These are phyloP conservation scores for Spinacia oleracea DNA, from an alignment of 179 eudicot genomes.

Conservation along the genomic window DNA sequence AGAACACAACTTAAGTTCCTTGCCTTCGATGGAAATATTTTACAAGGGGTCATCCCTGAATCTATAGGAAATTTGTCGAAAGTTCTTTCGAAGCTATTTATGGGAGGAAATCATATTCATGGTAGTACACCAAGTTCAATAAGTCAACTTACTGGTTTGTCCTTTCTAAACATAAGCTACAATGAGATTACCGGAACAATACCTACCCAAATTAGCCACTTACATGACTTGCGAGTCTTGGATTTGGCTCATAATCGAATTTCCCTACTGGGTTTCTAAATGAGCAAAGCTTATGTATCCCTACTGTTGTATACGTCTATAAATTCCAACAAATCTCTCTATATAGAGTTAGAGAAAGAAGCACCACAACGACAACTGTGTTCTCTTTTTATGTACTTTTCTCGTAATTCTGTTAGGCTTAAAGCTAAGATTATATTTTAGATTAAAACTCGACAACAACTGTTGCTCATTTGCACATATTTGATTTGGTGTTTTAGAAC, in stretches of 20 bases:
- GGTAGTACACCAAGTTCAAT: conserved; percentile 37
- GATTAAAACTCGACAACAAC: too few relatives aligned
- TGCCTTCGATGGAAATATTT: conserved; percentile 46
- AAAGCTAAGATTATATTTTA: too few relatives aligned
- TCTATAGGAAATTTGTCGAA: conserved; percentile 57
- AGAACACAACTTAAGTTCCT: conserved; percentile 46
- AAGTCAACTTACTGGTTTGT: conserved; percentile 23
- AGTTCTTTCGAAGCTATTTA: conserved; percentile 38
- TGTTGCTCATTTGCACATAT: too few relatives aligned
- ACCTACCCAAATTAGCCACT: conserved; percentile 22
- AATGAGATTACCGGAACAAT: conserved; percentile 27
- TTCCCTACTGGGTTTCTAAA: too few relatives aligned
- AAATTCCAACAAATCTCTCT: too few relatives aligned
- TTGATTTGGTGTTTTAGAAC: too few relatives aligned
- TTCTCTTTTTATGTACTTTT: too few relatives aligned
- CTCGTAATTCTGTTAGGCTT: too few relatives aligned
- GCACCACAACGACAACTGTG: too few relatives aligned
- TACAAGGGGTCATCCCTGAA: conserved; percentile 54
- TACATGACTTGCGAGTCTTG: conserved; percentile 24
- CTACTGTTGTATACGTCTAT: too few relatives aligned
- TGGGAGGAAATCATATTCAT: conserved; percentile 46
- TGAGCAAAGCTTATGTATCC: too few relatives aligned
- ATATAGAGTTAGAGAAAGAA: too few relatives aligned
- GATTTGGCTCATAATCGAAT: conserved; percentile 24
- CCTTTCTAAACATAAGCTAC: conserved; percentile 26